Base-by-base conservation (phyloP, 352 stramenopile species). In the Aphanomyces cochlioides region DNA sequence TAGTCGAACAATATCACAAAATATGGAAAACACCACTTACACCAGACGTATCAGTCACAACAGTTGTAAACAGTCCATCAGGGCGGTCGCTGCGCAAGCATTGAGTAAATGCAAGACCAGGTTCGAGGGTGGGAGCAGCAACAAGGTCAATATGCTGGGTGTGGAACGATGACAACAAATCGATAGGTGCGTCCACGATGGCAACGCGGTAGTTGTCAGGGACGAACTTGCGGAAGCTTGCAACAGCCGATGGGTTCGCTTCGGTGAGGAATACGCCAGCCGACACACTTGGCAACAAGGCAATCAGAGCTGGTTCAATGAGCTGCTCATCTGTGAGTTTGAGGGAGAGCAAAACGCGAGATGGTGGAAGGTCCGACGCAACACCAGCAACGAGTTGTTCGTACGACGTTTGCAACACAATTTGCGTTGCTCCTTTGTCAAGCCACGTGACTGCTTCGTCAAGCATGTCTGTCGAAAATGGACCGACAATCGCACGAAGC, bases 21-120 rank as follows among this genome's bases (percentile, higher is more conserved):
- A 40, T n/a, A 28, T 1, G 38, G 64, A 70, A 59, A 10, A 43
- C 7, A 1, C 21, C 34, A 7, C 82, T 83, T 53, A 98, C 90
- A 41, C 90, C 89, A 13, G 77, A 83, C 74, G 96, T 82, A 47
- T 96, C 96, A 7, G 89, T 93, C 45, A 99, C 96, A 3, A 99
- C 93, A 0, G 95, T 99, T 15, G 96, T 92, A 66, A 91, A 98
- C 0, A 98, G 76, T 28, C 89, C 86, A 75, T 98, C 95, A 0
- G 78, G 66, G 5, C 95, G 85, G 75, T 98, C 95, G 3, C 92
- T 95, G 53, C 87, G 80, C 21, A 96, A 77, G 72, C 89, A 97
- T 54, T 78, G 66, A 13, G 96, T 75, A 68, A 97, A 96, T 0
- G 78, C 60, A 38, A 80, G 80, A 45, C 85, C 78, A 10, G 59